Base-by-base conservation (phyloP, 2,329 filamentous ascomycete species). In the Neopestalotiopsis sp. region DNA sequence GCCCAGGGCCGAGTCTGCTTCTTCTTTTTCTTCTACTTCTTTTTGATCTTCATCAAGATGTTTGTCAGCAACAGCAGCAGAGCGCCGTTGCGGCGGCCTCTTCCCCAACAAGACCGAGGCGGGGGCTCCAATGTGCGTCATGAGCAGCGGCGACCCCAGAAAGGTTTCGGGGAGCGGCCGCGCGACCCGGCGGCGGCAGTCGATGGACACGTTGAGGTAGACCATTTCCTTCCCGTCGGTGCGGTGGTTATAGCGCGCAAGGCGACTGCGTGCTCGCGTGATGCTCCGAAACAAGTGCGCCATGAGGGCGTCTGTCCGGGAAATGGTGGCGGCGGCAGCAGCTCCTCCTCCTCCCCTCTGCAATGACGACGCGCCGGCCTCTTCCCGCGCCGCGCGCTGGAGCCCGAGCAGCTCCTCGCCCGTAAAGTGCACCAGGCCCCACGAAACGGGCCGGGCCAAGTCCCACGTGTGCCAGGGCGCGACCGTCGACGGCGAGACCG, bases 201-300 rank as follows among this genome's bases (percentile, higher is more conserved):
- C 83, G 4, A 85, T 76, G 0, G 82, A 80, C 14, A 84, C 69
- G 70, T 85, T 69, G 5, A 84, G 69, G 68, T 81, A 82, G 4
- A 84, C 80, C 1, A 72, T 70, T 1, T 74, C 67, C 4, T 66
- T 57, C 2, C 73, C 60, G 4, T 73, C 1, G 75, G 74, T 4
- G 72, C 6, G 9, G 4, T 3, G 34, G 34, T 38, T 28, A 28
- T 28, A 28, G 24, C 3, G 34, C 34, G 34, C 34, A 10, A 10
- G 70, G 1, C 84, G 79, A 42, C 7, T 66, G 52, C 0, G 34
- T 1, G 84, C 82, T 6, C 79, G 80, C 67, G 80, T 83, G 67
- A 87, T 81, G 0, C 78, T 72, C 1, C 78, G 76, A 83, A 83
- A 86, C 17, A 86, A 69, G 68, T 86, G 83, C 0, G 84, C 84